Base-by-base conservation (phyloP, 2,329 filamentous ascomycete genomes). In the Myriosclerotinia curreyana region DNA sequence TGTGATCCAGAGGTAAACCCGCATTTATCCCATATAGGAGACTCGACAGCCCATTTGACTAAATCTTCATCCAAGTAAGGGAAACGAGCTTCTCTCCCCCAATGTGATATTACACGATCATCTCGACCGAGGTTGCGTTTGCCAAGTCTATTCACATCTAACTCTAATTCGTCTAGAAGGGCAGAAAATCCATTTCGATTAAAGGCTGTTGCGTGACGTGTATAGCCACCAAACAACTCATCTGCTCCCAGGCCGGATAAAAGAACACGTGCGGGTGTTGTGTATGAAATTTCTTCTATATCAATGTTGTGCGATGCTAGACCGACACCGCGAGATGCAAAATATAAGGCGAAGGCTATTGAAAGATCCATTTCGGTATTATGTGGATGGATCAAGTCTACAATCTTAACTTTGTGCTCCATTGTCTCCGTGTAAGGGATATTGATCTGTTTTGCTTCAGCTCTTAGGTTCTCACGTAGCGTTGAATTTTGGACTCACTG, bases 361-460 rank as follows among this genome's bases (percentile, higher is more conserved):
- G 95, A 99, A 0, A 99, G 81, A 72, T 99, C 95, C 95, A 99
- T 99, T 76, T 99, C 95, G 0, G 95, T 99, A 69, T 96, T 94
- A 76, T 99, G 95, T 0, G 95, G 95, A 70, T 89, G 82, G 75
- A 99, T 97, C 22, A 99, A 80, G 2, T 85, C 82, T 46, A 93
- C 83, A 25, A 99, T 84, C 34, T 82, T 82, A 3, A 82, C 72
- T 66, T 91, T 86, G 71, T 96, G 90, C 2, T 82, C 80, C 51
- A 87, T 74, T 0, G 88, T 90, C 70, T 96, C 90, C 7, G 80
- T 74, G 74, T 94, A 97, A 0, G 94, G 90, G 36, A 99, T 81
- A 72, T 99, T 89, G 64, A 97, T 82, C 80, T 88, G 67, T 14
- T 55, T 28, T 22, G 15, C n/a, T 34, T 70, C 42, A 72, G 62